These are phyloP conservation scores for Amylostereum areolatum DNA, from an alignment of 1,284 basidiomycete genomes.

Conservation along the genomic window DNA sequence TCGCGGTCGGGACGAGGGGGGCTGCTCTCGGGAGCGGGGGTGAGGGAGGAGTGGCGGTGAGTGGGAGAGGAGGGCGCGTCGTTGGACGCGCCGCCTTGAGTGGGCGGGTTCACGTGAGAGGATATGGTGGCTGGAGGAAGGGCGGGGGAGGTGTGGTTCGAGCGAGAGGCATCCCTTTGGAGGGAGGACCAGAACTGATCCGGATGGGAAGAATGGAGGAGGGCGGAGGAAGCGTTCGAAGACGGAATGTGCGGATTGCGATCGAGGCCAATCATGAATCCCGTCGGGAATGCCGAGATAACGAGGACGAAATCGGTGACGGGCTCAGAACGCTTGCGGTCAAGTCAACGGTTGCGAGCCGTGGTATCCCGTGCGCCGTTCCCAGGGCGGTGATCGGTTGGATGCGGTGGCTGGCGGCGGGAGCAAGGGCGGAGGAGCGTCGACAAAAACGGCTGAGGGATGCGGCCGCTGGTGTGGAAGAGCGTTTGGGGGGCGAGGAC, in stretches of 20 bases:
- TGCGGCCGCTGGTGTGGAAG: too few species aligned
- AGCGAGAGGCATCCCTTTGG: neutral
- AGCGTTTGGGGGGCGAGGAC: too few species aligned
- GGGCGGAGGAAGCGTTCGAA: neutral
- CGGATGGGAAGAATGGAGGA: neutral
- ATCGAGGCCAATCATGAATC: slow-evolving; percentile 56
- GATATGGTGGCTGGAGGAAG: slow-evolving; percentile 11
- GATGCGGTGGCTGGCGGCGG: too few species aligned
- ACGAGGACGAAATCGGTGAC: neutral
- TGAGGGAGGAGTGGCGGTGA: slow-evolving; percentile 23
- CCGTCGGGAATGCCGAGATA: neutral
- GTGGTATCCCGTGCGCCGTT: too few species aligned
- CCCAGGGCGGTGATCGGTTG: too few species aligned
- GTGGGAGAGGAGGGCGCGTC: slow-evolving; percentile 20
- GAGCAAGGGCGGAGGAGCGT: too few species aligned
- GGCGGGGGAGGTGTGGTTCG: slow-evolving; percentile 16
- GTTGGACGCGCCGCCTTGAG: neutral
- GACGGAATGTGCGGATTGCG: slow-evolving; percentile 34
- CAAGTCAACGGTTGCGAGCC: neutral
- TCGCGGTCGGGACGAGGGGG: slow-evolving; percentile 17
- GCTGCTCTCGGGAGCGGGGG: slow-evolving; percentile 23
- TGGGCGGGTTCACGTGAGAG: slow-evolving; percentile 11
- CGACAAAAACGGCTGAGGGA: too few species aligned
- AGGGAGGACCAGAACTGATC: neutral
- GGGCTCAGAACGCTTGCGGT: neutral